A percentile compares a stretch with the other conserved stretches of the same genome.
phyloP scores from a whole-genome alignment of 192 early-diverging fungal species.

The Paraglomus occultum region DNA sequence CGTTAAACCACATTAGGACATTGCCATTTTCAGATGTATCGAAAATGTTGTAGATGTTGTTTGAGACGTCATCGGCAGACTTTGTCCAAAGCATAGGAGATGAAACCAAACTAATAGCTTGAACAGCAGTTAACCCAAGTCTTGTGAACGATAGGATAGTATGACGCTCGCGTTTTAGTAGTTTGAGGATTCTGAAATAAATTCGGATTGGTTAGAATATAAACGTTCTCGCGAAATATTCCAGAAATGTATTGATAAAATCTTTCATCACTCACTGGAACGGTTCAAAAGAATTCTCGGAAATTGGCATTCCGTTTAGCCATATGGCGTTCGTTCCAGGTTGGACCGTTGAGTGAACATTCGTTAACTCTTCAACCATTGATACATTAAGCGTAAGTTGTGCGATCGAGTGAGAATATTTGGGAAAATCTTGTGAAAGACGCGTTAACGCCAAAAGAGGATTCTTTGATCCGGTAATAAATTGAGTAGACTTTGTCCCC shows the following conservation, averaged over 20 bases:
- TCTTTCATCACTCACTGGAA: constrained; percentile 54
- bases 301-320: constrained; percentile 67
- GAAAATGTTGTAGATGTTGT: constrained; percentile 75
- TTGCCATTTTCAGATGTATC: constrained; percentile 50
- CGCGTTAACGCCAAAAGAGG: constrained; percentile 64
- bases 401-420: constrained; percentile 76
- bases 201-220: not conserved
- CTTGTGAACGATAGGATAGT: constrained; percentile 47
- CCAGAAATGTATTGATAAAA: not conserved
- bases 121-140: constrained; percentile 39
- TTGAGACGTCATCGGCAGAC: constrained; percentile 30
- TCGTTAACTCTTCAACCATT: constrained; percentile 40
- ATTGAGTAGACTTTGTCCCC: constrained; percentile 71
- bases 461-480: constrained; percentile 59
- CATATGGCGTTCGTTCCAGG: constrained; percentile 42
- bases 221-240: not conserved
- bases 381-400: constrained; percentile 48
- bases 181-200: constrained; percentile 50
- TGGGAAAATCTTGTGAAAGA: constrained; percentile 84
- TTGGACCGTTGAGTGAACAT: constrained; percentile 19
- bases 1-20: constrained; percentile 83
- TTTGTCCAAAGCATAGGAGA: constrained; percentile 18
- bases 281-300: constrained; percentile 56
- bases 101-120: constrained; percentile 44
- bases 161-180: constrained; percentile 54